Base-by-base conservation (phyloP, 352 stramenopile genomes). In the Pilasporangium apinafurcum region DNA sequence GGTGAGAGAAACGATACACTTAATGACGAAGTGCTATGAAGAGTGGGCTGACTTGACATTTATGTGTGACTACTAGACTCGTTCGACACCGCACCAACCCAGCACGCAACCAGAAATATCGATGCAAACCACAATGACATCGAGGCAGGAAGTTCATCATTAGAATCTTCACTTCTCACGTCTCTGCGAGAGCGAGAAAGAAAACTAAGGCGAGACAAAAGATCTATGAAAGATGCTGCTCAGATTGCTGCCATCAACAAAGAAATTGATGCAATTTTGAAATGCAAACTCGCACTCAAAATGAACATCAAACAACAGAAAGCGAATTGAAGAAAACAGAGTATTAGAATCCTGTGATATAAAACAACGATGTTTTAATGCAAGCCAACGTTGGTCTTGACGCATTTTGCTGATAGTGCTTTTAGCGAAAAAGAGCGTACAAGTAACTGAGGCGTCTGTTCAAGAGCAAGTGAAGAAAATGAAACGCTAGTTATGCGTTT, bases 251-350 rank as follows among this genome's bases (percentile, higher is more conserved):
- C 62, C 4, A 59, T 86, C 26, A 68, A 80, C 42, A 65, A 58
- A 24, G 70, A 88, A 37, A 44, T 88, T 39, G 49, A 62, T 17
- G 59, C 65, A 32, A 59, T 88, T 44, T 52, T 59, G 18, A 48
- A 72, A 56, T 86, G 72, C 52, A 88, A 83, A 41, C 42, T 44
- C 28, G 49, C 65, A 32, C 38, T 83, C 16, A 86, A 89, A 68
- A 56, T 69, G 27, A 79, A 69, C 41, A 55, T 83, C 21, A 81
- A 71, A 55, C 54, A 58, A 47, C 57, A 68, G 24, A 57, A 65
- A 37, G 51, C 45, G 27, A 53, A 48, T 8, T 59, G 64, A n/a
- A n/a, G n/a, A n/a, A n/a, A n/a, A n/a, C n/a, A n/a, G n/a, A n/a
- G n/a, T n/a, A n/a, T n/a, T n/a, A n/a, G n/a, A n/a, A n/a, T n/a